phyloP scores from a whole-genome alignment of 805 yeast species.

The Helenozyma baotianmanensis region DNA sequence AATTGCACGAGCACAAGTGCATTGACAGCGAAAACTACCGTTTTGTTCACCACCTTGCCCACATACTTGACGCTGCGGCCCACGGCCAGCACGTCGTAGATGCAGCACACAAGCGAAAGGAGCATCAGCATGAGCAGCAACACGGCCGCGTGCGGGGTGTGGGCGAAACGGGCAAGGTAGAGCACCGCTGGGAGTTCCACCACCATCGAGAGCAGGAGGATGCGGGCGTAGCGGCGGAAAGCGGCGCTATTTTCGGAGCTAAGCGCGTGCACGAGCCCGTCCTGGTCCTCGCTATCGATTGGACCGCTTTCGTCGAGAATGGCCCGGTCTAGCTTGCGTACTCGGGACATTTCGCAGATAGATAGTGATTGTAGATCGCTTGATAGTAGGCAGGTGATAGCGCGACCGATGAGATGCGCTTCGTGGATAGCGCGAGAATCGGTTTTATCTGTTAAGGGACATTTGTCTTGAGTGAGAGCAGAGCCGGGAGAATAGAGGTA shows the following conservation, averaged over 20 bases:
- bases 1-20: conserved; percentile 14
- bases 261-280: conserved; percentile 15
- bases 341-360: conserved; percentile 17
- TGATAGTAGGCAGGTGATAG: too few relatives aligned
- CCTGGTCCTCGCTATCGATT: conserved; percentile 23
- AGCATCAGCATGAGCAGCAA: conserved; percentile 5
- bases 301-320: conserved; percentile 16
- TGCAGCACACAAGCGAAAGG: conserved; percentile 8
- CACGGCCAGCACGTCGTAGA: conserved; percentile 7
- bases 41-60: conserved; percentile 2
- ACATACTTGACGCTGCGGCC: neutral
- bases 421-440: too few relatives aligned
- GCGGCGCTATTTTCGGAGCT: conserved; percentile 11
- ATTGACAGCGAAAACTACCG: conserved; percentile 7
- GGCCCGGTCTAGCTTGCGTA: conserved; percentile 18
- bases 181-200: conserved; percentile 16
- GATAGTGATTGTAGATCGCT: too few relatives aligned
- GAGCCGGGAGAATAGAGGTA: too few relatives aligned
- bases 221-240: conserved; percentile 6
- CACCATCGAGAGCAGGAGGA: conserved; percentile 9
- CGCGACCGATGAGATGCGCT: too few relatives aligned
- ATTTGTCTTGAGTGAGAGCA: too few relatives aligned
- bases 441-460: too few relatives aligned
- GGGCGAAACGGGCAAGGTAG: conserved; percentile 6
- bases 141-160: neutral